These are phyloP conservation scores for Leishmania mexicana DNA, from an alignment of 208 protist genomes.

Conservation along the genomic window DNA sequence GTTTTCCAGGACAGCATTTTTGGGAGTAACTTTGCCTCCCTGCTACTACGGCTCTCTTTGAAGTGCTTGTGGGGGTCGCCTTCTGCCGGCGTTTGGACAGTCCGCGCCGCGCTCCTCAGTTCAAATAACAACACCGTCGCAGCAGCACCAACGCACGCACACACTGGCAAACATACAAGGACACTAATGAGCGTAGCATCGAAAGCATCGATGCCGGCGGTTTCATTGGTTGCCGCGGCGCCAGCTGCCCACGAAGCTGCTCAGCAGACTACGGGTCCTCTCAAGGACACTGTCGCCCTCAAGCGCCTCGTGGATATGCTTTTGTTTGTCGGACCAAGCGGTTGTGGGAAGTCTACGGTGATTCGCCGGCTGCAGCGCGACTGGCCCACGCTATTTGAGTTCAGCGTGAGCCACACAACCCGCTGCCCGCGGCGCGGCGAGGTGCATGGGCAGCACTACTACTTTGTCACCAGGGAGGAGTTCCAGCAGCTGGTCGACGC, in stretches of 20 bases:
- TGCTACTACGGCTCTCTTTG: not conserved
- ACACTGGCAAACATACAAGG: not conserved
- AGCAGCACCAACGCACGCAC: not conserved
- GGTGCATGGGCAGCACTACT: conserved; percentile 82
- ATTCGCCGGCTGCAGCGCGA: conserved; percentile 58
- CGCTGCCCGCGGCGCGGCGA: conserved; percentile 76
- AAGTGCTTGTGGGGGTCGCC: not conserved
- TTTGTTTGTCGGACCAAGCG: conserved; percentile 85
- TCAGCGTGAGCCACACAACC: conserved; percentile 92
- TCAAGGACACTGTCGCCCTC: conserved; percentile 10
- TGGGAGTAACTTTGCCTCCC: not conserved
- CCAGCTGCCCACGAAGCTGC: not conserved
- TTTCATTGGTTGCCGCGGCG: not conserved
- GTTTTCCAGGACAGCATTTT: not conserved
- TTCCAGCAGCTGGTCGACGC: conserved; percentile 60
- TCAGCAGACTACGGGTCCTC: not conserved
- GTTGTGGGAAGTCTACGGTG: conserved; percentile 90
- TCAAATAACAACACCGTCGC: not conserved
- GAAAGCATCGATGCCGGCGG: not conserved
- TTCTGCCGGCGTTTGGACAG: not conserved
- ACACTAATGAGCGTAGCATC: not conserved
- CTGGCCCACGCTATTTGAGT: conserved; percentile 73
- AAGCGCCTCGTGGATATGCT: conserved; percentile 57
- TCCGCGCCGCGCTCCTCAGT: not conserved
- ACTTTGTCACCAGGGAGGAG: conserved; percentile 64